Percentiles rank a stretch among this genome's conserved stretches.
phyloP scores from a whole-genome alignment of 2,329 filamentous ascomycete species.

The Madurella mycetomatis region DNA sequence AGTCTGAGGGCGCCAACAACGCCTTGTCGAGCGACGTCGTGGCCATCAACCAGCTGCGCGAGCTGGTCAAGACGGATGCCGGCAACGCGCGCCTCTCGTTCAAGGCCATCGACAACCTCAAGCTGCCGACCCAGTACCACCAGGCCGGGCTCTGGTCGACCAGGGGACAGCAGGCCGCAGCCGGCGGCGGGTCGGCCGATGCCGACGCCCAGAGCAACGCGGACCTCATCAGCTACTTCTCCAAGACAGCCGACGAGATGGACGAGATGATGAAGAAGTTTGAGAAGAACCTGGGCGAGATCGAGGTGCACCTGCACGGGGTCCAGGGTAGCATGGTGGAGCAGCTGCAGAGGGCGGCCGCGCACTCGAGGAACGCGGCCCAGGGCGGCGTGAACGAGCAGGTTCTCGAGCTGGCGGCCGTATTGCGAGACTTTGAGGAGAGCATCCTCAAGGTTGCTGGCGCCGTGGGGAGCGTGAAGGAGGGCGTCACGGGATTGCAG shows the following conservation, averaged over 20 bases:
- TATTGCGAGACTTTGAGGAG: conserved; percentile 61
- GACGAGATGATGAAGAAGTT: conserved; percentile 52
- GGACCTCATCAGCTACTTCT: conserved; percentile 62
- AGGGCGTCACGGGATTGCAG: conserved; percentile 56
- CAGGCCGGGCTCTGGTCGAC: conserved; percentile 41
- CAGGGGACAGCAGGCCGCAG: conserved; percentile 34
- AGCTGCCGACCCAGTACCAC: conserved; percentile 48
- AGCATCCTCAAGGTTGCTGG: conserved; percentile 60
- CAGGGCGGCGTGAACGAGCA: conserved; percentile 41
- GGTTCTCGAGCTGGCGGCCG: conserved; percentile 50
- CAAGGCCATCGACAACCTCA: conserved; percentile 44
- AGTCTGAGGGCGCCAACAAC: conserved; percentile 41
- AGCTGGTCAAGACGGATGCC: conserved; percentile 39
- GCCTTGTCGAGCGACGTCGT: conserved; percentile 39
- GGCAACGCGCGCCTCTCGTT: conserved; percentile 42
- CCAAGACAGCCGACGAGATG: conserved; percentile 59
- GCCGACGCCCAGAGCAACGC: conserved; percentile 48
- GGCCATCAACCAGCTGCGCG: conserved; percentile 40
- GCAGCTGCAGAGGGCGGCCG: conserved; percentile 50
- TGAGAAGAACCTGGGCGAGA: conserved; percentile 56
- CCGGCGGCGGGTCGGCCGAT: conserved; percentile 39
- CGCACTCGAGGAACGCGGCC: conserved; percentile 32
- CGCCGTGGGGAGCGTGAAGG: conserved; percentile 55
- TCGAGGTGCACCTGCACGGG: conserved; percentile 60
- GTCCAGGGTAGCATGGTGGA: conserved; percentile 58